Evolutionary conservation across 2,329 filamentous ascomycete genomes (phyloP).

Genomic region (Tolypocladium nubicola): DNA sequence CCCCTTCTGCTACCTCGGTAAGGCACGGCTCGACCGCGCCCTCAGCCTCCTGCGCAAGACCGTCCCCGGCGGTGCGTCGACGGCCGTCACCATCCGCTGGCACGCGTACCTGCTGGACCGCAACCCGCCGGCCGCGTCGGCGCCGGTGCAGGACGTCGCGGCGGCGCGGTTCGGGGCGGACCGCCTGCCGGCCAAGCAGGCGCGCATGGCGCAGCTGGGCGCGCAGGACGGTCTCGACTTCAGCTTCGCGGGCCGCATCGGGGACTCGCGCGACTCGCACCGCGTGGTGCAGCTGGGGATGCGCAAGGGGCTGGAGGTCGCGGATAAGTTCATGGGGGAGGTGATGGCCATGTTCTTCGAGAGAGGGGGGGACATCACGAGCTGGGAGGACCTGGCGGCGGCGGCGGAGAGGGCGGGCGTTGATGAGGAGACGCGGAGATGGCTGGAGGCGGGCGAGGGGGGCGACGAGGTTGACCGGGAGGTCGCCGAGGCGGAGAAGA

Average conservation of each 20-base stretch:
- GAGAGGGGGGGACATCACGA: conserved; percentile 52
- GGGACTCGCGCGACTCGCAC: conserved; percentile 72
- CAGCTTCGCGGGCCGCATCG: conserved; percentile 57
- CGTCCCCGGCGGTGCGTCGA: conserved; percentile 45
- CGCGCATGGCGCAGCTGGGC: conserved; percentile 48
- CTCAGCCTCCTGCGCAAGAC: conserved; percentile 55
- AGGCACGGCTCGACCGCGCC: conserved; percentile 61
- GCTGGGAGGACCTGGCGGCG: conserved; percentile 36
- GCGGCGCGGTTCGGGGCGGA: conserved; percentile 55
- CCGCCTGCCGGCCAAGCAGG: conserved; percentile 44
- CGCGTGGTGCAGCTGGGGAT: conserved; percentile 61
- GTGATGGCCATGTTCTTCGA: conserved; percentile 60
- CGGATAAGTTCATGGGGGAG: conserved; percentile 50
- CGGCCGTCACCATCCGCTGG: conserved; percentile 68
- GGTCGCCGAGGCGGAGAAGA: conserved; percentile 38
- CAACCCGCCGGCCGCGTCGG: conserved; percentile 39
- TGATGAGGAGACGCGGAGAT: conserved; percentile 39
- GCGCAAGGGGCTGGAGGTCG: conserved; percentile 29
- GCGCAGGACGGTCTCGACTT: conserved; percentile 61
- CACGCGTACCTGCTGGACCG: conserved; percentile 60
- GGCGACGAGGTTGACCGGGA: conserved; percentile 47
- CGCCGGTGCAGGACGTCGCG: conserved; percentile 42
- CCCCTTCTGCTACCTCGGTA: conserved; percentile 71
- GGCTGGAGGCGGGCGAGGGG: conserved; percentile 43
- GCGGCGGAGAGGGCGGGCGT: conserved; percentile 45